Base-by-base conservation (phyloP, 2,329 filamentous ascomycete species). In the Fusarium euwallaceae region DNA sequence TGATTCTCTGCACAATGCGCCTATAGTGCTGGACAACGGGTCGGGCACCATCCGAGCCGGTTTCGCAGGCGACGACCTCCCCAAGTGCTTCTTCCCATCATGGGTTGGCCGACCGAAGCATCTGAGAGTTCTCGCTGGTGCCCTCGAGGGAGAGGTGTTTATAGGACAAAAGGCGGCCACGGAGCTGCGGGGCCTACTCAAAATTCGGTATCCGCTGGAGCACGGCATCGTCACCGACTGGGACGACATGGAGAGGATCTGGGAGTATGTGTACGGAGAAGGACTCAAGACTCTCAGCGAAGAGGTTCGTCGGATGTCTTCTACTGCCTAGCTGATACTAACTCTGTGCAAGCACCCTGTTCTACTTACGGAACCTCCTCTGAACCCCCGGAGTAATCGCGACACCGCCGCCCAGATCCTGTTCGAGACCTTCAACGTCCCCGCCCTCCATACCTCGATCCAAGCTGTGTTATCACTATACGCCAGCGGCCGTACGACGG, bases 231-330 rank as follows among this genome's bases (percentile, higher is more conserved):
- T 99, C 73, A 99, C 97, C 78, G 95, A 99, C 84, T 99, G 97
- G 97, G 97, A 98, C 82, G 97, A 99, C 82, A 99, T 99, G 97
- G 97, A 99, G 87, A 92, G 95, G 86, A 99, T 99, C 85, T 99
- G 97, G 97, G 94, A 97, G 80, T 97, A 97, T 81, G 95, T 99
- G 63, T 99, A 98, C 83, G 94, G 94, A 67, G 96, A 98, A 81
- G 97, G 97, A 74, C 84, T 99, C 79, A 98, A 98, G 87, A 98
- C 96, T 60, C 88, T 98, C 81, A 98, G 95, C 84, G 97, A 99
- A 89, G 97, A 99, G 89, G 94, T 95, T 68, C 39, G 82, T 61
- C 55, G 20, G 39, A 36, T n/a, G 29, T 10, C 1, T 43, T 36
- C 22, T 20, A 16, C 29, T 39, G 2, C 4, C 12, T 11, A 12